Evolutionary conservation across 805 yeast genomes (phyloP), one percentile per base, ranked within the genome.

Genomic region (Millerago galiae): DNA sequence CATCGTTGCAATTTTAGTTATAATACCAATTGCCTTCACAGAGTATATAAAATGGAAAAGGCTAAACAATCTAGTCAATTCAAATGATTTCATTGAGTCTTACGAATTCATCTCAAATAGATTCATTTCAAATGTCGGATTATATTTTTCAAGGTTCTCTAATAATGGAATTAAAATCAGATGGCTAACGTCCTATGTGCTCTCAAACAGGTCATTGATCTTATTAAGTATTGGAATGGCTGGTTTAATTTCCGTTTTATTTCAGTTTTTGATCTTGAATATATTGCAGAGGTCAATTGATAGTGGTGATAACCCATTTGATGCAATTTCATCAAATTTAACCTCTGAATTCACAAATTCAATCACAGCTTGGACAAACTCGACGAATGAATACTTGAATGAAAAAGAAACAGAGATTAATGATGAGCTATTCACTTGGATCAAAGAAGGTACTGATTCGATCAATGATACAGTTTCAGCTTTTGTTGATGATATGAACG

Each of bases 351-450:
- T 75, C 4, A 55, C 60, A 30, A 48, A 50, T 1, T 68, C 72
- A 5, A 41, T 75, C 27, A 35, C 48, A 17, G 45, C 50, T 3
- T 83, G 91, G 91, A 61, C 75, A 0, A 58, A 61, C 29, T 63
- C 68, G 12, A 77, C 89, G 1, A 88, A 88, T 53, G 44, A 41
- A 0, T 76, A 75, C 44, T 63, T 90, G 8, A 50, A 59, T 6
- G 40, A 48, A 0, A 72, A 79, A 33, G 80, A 84, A 54, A 48
- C 49, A 2, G 57, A 58, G 4, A 61, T 89, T 27, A 93, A 93
- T 59, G 63, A 70, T 4, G 74, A 79, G 30, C 48, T 88, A 13
- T 77, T 90, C 47, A 84, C 85, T 0, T 75, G 84, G 76, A 70
- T 86, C 1, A 68, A 71, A 40, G 66, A 68, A 1, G 71, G 88